phyloP scores from a whole-genome alignment of 306 rosid genomes.

The Trichosanthes truncata region DNA sequence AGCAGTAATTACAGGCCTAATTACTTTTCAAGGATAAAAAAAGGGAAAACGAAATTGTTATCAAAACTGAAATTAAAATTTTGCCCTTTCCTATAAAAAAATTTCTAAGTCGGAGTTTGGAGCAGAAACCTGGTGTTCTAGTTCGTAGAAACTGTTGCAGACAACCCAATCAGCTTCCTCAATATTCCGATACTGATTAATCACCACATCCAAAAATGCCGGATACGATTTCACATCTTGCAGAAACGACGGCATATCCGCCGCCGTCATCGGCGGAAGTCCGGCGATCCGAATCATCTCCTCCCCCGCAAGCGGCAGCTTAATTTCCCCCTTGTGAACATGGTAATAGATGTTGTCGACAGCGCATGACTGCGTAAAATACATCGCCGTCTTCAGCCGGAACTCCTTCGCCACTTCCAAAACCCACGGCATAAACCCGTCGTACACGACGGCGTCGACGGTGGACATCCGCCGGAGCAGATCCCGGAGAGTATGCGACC shows the following conservation, averaged over 20 bases:
- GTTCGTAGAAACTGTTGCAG: constrained; percentile 10
- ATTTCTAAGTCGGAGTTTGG: not conserved
- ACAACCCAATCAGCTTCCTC: constrained; percentile 11
- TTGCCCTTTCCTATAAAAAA: too few relatives aligned
- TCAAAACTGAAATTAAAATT: too few relatives aligned
- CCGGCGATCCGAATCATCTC: not conserved
- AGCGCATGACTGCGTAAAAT: not conserved
- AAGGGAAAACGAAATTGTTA: too few relatives aligned
- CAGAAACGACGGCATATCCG: constrained; percentile 15
- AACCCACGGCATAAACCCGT: constrained; percentile 4
- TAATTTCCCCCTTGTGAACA: not conserved
- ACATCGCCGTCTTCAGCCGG: not conserved
- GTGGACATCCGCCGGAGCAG: too few relatives aligned
- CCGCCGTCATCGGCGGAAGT: not conserved
- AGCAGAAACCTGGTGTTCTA: constrained; percentile 14
- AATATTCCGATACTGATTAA: constrained; percentile 10
- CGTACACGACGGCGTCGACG: not conserved
- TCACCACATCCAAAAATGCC: not conserved
- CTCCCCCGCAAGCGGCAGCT: not conserved
- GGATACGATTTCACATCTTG: not conserved
- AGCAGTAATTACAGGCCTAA: too few relatives aligned
- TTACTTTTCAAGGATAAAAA: too few relatives aligned
- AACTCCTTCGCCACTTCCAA: not conserved
- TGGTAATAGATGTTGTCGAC: constrained; percentile 4
- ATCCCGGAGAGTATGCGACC: not conserved